A percentile compares a stretch with the other conserved stretches of the same genome.
Conservation (phyloP, 2,329 filamentous ascomycete species). For the Phaeoacremonium minimum region DNA sequence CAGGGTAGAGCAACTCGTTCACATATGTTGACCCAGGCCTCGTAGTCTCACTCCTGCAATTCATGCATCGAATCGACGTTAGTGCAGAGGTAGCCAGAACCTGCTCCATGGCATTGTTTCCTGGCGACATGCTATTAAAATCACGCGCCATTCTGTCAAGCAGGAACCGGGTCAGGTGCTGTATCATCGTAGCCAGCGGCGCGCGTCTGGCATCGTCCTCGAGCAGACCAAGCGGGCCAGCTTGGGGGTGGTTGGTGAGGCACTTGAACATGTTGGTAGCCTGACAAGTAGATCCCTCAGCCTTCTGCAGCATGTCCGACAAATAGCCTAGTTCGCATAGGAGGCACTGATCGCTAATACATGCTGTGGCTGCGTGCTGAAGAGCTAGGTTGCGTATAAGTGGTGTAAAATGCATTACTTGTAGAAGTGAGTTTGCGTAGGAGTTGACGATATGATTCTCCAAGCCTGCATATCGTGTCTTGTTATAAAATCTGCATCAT, state of each 20-base stretch:
- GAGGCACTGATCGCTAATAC: constrained; percentile 77
- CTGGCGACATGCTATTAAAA: constrained; percentile 62
- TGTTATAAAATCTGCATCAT: constrained; percentile 77
- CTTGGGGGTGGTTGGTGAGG: constrained; percentile 77
- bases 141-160: constrained; percentile 77
- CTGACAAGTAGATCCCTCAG: constrained; percentile 88
- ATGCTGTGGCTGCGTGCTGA: constrained; percentile 82
- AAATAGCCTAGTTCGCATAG: constrained; percentile 93
- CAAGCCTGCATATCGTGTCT: constrained; percentile 83
- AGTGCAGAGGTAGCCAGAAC: constrained; percentile 70
- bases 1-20: constrained; percentile 81
- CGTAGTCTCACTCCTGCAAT: constrained; percentile 82
- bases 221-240: constrained; percentile 71
- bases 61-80: constrained; percentile 75
- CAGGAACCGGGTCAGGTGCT: constrained; percentile 80
- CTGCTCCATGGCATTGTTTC: constrained; percentile 65
- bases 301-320: constrained; percentile 97
- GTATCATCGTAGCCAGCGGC: constrained; percentile 75
- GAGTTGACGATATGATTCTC: constrained; percentile 97
- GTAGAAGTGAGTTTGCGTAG: constrained; percentile 88
- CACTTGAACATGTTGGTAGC: constrained; percentile 92
- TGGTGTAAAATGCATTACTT: constrained; percentile 88
- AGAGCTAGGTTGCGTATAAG: constrained; percentile 83
- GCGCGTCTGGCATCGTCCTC: constrained; percentile 77
- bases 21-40: constrained; percentile 75